A percentile compares a stretch with the other conserved stretches of the same genome.
phyloP scores from a whole-genome alignment of 2,329 filamentous ascomycete genomes.

The Colletotrichum sublineola region DNA sequence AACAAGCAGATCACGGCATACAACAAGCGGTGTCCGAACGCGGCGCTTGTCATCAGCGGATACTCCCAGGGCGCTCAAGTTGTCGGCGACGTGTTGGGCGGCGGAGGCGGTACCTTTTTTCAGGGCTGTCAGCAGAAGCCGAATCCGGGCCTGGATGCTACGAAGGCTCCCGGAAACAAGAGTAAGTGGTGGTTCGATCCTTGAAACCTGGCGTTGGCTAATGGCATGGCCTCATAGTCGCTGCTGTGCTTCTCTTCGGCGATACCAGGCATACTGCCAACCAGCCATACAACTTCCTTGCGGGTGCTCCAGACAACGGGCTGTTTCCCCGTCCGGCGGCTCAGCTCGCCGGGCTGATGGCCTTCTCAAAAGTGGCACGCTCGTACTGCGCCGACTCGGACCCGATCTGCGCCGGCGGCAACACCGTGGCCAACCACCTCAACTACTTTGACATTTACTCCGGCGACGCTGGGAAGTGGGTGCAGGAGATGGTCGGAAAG shows the following conservation, averaged over 20 bases:
- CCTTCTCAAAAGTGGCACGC: constrained; percentile 47
- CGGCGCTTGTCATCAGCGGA: constrained; percentile 57
- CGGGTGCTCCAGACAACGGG: constrained; percentile 46
- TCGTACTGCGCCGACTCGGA: constrained; percentile 55
- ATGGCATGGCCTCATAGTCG: constrained; percentile 44
- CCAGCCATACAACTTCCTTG: constrained; percentile 52
- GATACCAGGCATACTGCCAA: constrained; percentile 52
- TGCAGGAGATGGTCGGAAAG: constrained; percentile 25
- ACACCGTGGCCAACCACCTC: constrained; percentile 50
- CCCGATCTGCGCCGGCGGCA: constrained; percentile 55
- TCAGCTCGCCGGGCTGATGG: constrained; percentile 48
- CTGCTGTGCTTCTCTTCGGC: constrained; percentile 52
- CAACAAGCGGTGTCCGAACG: constrained; percentile 54
- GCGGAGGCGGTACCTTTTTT: constrained; percentile 52
- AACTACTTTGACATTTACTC: constrained; percentile 49
- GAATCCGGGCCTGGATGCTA: constrained; percentile 47
- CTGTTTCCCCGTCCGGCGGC: constrained; percentile 49
- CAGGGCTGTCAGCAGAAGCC: constrained; percentile 48
- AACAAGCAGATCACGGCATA: constrained; percentile 55
- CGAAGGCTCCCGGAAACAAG: constrained; percentile 49
- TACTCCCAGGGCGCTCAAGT: constrained; percentile 58
- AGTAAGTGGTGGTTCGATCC: constrained; percentile 47
- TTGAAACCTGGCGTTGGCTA: background rate
- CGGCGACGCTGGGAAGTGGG: constrained; percentile 35
- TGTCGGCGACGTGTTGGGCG: constrained; percentile 53